Evolutionary conservation across 1,139 yeast genomes (phyloP).

Genomic region (Pichia sp.): DNA sequence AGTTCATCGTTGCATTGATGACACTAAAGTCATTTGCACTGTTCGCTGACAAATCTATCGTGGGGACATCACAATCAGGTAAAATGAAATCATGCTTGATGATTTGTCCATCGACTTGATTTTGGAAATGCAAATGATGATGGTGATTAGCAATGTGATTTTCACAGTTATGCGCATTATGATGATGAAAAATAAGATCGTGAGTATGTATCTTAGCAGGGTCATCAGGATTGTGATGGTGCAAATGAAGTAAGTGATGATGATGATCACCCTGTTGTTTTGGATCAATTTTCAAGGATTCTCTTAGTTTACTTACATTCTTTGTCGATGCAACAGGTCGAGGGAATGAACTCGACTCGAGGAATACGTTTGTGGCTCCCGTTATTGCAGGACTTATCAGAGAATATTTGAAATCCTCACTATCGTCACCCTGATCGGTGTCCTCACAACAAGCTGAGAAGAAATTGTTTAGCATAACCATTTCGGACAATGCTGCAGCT

Average conservation of each 20-base stretch:
- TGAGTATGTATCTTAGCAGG: conserved; percentile 12
- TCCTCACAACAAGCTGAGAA: conserved; percentile 11
- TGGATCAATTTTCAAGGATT: neutral
- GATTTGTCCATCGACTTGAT: conserved; percentile 18
- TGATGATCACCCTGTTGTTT: conserved; percentile 6
- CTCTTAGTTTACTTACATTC: neutral
- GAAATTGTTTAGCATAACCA: conserved; percentile 9
- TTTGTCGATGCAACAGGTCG: no score
- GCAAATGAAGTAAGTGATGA: conserved; percentile 16
- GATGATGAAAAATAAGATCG: conserved; percentile 16
- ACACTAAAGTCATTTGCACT: no score
- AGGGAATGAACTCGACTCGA: no score
- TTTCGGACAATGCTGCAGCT: conserved; percentile 7
- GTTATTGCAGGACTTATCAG: neutral
- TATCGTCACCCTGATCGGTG: no score
- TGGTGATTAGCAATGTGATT: conserved; percentile 15
- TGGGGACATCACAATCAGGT: conserved; percentile 12
- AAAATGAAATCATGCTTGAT: conserved; percentile 23
- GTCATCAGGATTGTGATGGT: conserved; percentile 11
- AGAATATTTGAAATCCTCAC: no score
- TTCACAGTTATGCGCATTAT: conserved; percentile 7
- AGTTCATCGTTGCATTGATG: no score
- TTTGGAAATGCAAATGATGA: conserved; percentile 24
- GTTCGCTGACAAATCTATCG: no score
- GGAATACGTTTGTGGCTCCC: neutral